These are phyloP conservation scores for Phylloporus sp. DNA, from an alignment of 768 basidiomycete species.

Conservation along the genomic window DNA sequence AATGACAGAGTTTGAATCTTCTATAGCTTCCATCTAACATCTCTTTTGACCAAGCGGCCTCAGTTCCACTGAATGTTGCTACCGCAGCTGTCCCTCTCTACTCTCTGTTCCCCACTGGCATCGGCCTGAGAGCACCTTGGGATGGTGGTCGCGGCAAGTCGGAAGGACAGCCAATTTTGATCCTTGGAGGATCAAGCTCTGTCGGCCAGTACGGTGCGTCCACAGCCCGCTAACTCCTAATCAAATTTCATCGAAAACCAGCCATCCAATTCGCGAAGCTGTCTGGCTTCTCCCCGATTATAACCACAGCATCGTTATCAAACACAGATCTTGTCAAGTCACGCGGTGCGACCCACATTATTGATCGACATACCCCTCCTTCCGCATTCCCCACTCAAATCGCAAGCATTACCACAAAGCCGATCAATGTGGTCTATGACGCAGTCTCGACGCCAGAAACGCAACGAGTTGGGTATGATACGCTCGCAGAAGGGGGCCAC, in stretches of 20 bases:
- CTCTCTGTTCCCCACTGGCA: slow-evolving; percentile 22
- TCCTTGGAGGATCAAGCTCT: slow-evolving; percentile 37
- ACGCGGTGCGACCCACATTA: slow-evolving; percentile 37
- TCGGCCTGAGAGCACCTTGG: slow-evolving; percentile 34
- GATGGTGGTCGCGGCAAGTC: slow-evolving; percentile 28
- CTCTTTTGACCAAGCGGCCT: slow-evolving; percentile 37
- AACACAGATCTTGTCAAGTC: slow-evolving; percentile 32
- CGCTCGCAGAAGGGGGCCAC: slow-evolving; percentile 30
- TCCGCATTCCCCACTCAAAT: slow-evolving; percentile 15
- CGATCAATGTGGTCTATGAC: slow-evolving; percentile 22
- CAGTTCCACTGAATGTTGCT: slow-evolving; percentile 32
- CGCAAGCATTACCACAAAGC: slow-evolving; percentile 8
- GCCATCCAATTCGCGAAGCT: slow-evolving; percentile 35
- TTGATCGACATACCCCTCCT: slow-evolving; percentile 27
- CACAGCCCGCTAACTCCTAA: background rate
- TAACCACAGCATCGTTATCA: slow-evolving; percentile 37
- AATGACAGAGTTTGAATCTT: slow-evolving; percentile 13
- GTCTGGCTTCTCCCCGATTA: slow-evolving; percentile 36
- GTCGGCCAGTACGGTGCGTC: slow-evolving; percentile 37
- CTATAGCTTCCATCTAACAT: slow-evolving; percentile 35
- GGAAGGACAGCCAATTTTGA: slow-evolving; percentile 30
- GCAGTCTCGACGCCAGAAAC: slow-evolving; percentile 29
- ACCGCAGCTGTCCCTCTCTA: slow-evolving; percentile 35
- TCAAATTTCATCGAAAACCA: slow-evolving; percentile 15
- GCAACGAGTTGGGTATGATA: slow-evolving; percentile 31